Evolutionary conservation across 768 basidiomycete species (phyloP), one percentile per base, ranked within the genome.

Genomic region (Auriscalpium microsporum): DNA sequence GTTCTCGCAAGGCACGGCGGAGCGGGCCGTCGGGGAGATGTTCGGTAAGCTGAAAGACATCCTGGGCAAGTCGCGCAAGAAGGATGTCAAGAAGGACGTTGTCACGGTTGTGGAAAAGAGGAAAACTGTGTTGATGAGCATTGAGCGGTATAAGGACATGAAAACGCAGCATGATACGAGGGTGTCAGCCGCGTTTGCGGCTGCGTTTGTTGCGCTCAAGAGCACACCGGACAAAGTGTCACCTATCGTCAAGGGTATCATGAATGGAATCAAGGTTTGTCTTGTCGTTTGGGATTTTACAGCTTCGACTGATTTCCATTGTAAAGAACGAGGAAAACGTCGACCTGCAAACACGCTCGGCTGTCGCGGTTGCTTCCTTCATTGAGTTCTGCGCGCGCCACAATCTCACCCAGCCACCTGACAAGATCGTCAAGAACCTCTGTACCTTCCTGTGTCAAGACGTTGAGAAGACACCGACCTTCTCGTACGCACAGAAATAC

Each of bases 401-500:
- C 66, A 78, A 82, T 46, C 82, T 92, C 49, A 68, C 78, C 35
- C 91, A 94, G 64, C 94, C 95, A 3, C 87, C 89, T 1, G 91
- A 94, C 63, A 99, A 99, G 75, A 91, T 99, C 55, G 84, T 98
- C 59, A 93, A 92, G 73, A 99, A 99, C 67, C 81, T 98, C 8
- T 95, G 92, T 73, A 94, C 91, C 0, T 98, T 98, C 72, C 74
- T 98, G 6, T 98, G 95, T 65, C 90, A 93, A 64, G 96, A 99
- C 67, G 77, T 81, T 8, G 84, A 87, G 44, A 81, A 87, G 53
- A 96, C 94, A 0, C 96, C 96, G 3, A 86, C 95, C 1, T 98
- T 98, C 66, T 78, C 85, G 1, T 80, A 78, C 63, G 73, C 75
- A 8, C 80, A 83, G 50, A 82, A 81, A 57, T 68, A 76, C 17